A percentile compares a stretch with the other conserved stretches of the same genome.
Evolutionary conservation across 2,329 filamentous ascomycete genomes (phyloP).

Genomic region (Pyricularia grisea): DNA sequence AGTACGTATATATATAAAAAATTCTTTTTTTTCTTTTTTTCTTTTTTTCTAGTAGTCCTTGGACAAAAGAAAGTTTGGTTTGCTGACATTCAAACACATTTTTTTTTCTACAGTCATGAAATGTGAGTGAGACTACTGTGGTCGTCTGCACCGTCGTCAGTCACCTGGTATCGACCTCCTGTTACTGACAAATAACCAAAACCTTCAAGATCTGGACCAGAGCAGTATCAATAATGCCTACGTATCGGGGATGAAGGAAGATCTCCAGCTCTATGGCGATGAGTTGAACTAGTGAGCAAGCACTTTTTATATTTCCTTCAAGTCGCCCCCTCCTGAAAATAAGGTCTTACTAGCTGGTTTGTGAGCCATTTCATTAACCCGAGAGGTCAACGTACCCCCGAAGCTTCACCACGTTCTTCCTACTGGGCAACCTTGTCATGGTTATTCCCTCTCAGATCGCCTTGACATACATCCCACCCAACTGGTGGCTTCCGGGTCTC

Average conservation of each 20-base stretch:
- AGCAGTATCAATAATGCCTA: conserved; percentile 45
- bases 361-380: not conserved
- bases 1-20: not conserved
- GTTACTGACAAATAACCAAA: not conserved
- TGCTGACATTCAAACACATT: not conserved
- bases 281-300: conserved; percentile 28
- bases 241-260: conserved; percentile 43
- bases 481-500: conserved; percentile 22
- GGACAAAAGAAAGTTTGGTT: not conserved
- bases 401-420: conserved; percentile 21
- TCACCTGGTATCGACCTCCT: not conserved
- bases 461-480: conserved; percentile 25
- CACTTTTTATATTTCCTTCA: not conserved
- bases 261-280: conserved; percentile 35
- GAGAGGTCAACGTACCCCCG: not conserved
- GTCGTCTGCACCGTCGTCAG: not conserved
- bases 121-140: not conserved
- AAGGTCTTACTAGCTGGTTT: not conserved
- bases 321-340: not conserved
- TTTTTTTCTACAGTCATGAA: not conserved
- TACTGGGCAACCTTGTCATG: conserved; percentile 24
- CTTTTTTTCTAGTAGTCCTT: not conserved
- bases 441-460: conserved; percentile 25
- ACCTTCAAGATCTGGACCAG: conserved; percentile 30
- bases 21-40: too few relatives aligned